Evolutionary conservation across 352 stramenopile genomes (phyloP).

Genomic region (Thalassiosira ordinaria): DNA sequence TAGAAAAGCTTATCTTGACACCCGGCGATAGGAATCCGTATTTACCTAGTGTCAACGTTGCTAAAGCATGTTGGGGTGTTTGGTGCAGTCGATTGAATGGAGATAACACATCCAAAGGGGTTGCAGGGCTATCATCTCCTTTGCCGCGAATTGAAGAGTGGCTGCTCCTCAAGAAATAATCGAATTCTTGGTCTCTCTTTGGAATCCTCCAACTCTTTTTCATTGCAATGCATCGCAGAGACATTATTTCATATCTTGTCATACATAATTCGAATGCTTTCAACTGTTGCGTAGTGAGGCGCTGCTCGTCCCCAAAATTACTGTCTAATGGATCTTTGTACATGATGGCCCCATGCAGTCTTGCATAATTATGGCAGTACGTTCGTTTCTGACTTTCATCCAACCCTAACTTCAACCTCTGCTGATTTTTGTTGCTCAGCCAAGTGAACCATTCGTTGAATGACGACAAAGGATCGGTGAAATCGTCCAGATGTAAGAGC

Average conservation of each 20-base stretch:
- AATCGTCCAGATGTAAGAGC: constrained; percentile 58
- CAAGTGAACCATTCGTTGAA: constrained; percentile 48
- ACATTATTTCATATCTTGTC: constrained; percentile 48
- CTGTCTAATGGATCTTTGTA: constrained; percentile 1
- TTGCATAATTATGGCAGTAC: constrained; percentile 40
- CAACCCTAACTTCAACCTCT: constrained; percentile 8
- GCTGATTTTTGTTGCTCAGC: constrained; percentile 10
- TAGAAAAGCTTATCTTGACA: constrained; percentile 7
- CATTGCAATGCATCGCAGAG: constrained; percentile 48
- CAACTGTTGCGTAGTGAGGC: too few species aligned
- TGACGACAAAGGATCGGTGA: constrained; percentile 43
- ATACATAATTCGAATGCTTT: constrained; percentile 48
- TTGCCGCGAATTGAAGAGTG: constrained; percentile 34
- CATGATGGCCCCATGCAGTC: constrained; percentile 23
- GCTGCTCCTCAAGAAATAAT: constrained; percentile 17
- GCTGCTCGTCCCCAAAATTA: not conserved
- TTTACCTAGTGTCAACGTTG: constrained; percentile 30
- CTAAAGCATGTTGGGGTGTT: constrained; percentile 29
- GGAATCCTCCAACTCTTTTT: constrained; percentile 45
- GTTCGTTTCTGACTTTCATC: constrained; percentile 25
- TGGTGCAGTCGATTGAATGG: constrained; percentile 34
- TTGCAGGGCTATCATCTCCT: not conserved
- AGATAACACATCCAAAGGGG: constrained; percentile 13
- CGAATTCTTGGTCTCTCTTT: constrained; percentile 33
- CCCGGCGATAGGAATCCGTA: constrained; percentile 28